Evolutionary conservation across 2,329 filamentous ascomycete genomes (phyloP), one percentile per base, ranked within the genome.

Genomic region (Xylariomycetidae sp.): DNA sequence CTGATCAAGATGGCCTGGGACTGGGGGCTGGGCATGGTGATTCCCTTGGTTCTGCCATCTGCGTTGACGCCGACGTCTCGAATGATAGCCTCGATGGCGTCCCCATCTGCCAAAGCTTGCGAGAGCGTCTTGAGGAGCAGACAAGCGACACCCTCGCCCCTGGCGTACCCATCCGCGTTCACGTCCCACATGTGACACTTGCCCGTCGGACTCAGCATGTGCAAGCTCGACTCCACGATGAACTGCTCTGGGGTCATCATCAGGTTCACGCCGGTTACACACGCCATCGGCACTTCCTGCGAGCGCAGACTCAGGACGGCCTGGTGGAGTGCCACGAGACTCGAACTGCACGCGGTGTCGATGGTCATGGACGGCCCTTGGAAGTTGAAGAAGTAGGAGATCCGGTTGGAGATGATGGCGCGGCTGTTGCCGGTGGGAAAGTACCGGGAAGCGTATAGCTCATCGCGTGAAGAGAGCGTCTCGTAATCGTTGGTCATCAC

Each of bases 81-180:
- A 28, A 76, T 64, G 29, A 74, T 48, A 14, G 59, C 63, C 20
- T 64, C 52, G 25, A 74, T 68, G 1, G 38, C 30, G 32, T 68
- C 64, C 4, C 69, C 68, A 30, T 74, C 72, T 4, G 55, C 54
- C 6, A 79, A 38, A 1, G 76, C 76, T 23, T 60, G 61, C 19
- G 61, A 64, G 16, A 68, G 52, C 0, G 60, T 61, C 50, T 78
- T 78, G 13, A 79, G 46, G 4, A 76, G 50, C 3, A 78, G 26
- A 6, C 65, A 60, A 0, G 60, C 68, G 10, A 68, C 50, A 3
- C 74, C 75, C 44, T 79, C 74, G 10, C 72, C 74, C n/a, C 74
- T 63, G 0, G 64, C 71, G 42, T 78, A 79, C 1, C 76, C 76
- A 37, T 74, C 62, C 0, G 70, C 74, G 4, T 46, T 46, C 3